Conservation (phyloP, 192 early-diverging fungal genomes). For the Mortierella claussenii region DNA sequence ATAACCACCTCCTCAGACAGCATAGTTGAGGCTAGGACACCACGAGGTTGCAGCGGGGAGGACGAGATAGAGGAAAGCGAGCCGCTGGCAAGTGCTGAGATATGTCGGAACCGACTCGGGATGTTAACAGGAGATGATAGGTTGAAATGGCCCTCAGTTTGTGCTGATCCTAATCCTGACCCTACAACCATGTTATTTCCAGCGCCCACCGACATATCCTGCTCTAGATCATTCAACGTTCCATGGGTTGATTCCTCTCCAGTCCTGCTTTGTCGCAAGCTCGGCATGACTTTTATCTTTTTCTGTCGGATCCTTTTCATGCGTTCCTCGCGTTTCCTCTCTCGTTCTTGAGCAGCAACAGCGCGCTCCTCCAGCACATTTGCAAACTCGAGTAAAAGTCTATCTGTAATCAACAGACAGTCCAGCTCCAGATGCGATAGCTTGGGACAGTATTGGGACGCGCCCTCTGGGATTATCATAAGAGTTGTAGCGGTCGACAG, state of each 20-base stretch:
- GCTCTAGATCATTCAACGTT: background rate
- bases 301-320: slow-evolving; percentile 26
- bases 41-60: slow-evolving; percentile 41
- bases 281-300: background rate
- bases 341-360: slow-evolving; percentile 17
- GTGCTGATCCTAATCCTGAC: too few species aligned
- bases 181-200: background rate
- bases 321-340: slow-evolving; percentile 33
- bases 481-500: slow-evolving; percentile 25
- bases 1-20: slow-evolving; percentile 43
- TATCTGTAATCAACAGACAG: slow-evolving; percentile 58
- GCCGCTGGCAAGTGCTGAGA: background rate
- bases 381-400: slow-evolving; percentile 56
- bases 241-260: background rate
- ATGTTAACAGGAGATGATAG: slow-evolving; percentile 39
- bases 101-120: slow-evolving; percentile 24
- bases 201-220: background rate
- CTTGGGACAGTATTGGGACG: slow-evolving; percentile 31
- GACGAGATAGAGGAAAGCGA: slow-evolving; percentile 35
- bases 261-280: background rate
- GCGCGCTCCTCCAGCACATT: slow-evolving; percentile 48
- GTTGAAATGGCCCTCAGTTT: background rate
- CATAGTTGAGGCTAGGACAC: slow-evolving; percentile 37
- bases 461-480: slow-evolving; percentile 2
- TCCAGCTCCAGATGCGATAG: slow-evolving; percentile 59